Conservation (phyloP, 106 monocot species). For the Dendrobium chrysotoxum region DNA sequence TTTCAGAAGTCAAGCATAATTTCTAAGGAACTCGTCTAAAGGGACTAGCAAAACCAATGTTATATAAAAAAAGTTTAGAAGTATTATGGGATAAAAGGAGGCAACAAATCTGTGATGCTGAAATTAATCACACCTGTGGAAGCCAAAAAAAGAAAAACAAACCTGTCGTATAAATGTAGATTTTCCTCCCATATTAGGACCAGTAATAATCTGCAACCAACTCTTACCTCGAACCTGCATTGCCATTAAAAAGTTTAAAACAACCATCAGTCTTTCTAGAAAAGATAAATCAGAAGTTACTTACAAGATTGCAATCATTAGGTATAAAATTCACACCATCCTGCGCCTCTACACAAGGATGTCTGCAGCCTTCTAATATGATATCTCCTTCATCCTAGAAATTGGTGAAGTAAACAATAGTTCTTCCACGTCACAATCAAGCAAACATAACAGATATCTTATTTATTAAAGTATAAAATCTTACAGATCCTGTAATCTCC, state of each 20-base stretch:
- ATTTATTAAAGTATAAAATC: slow-evolving; percentile 1
- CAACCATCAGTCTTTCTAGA: not conserved
- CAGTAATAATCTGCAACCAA: slow-evolving; percentile 99
- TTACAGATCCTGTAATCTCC: slow-evolving; percentile 74
- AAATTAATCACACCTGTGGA: not conserved
- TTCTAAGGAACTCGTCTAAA: not conserved
- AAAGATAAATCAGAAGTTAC: slow-evolving; percentile 20
- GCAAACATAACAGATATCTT: not conserved
- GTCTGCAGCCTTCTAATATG: slow-evolving; percentile 86
- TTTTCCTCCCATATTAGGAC: slow-evolving; percentile 99
- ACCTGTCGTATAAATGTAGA: slow-evolving; percentile 99
- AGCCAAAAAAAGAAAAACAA: not conserved
- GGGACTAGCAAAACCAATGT: not conserved
- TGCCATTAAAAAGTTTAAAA: not conserved
- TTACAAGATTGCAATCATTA: slow-evolving; percentile 90
- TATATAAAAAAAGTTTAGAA: not conserved
- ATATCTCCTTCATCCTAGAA: slow-evolving; percentile 90
- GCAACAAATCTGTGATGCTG: slow-evolving; percentile 3
- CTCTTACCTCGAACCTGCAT: slow-evolving; percentile 75
- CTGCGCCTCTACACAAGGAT: slow-evolving; percentile 98
- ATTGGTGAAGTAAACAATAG: not conserved
- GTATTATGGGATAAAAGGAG: not conserved
- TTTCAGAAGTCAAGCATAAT: not conserved
- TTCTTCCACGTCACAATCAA: not conserved
- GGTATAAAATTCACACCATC: slow-evolving; percentile 97